Evolutionary conservation across 352 stramenopile genomes (phyloP).

Genomic region (Pythium scleroteichum): DNA sequence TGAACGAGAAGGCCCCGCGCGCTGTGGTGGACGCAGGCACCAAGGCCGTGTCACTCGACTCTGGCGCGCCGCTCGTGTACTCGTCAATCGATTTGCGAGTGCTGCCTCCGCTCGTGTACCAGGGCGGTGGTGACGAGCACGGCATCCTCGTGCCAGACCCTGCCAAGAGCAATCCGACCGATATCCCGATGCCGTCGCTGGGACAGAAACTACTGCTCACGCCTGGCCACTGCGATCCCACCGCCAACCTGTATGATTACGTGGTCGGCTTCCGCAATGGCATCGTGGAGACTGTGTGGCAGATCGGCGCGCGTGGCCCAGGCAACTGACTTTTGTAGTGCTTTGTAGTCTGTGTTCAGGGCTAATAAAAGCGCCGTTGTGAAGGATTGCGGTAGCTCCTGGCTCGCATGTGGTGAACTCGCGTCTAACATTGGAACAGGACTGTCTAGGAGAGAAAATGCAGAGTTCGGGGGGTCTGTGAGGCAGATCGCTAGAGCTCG

Average conservation of each 20-base stretch:
- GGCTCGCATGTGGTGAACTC: not conserved
- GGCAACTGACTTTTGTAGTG: conserved; percentile 44
- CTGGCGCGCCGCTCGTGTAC: conserved; percentile 54
- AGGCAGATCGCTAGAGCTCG: not conserved
- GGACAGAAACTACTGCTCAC: conserved; percentile 61
- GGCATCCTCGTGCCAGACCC: conserved; percentile 48
- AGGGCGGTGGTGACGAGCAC: conserved; percentile 66
- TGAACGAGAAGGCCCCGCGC: conserved; percentile 39
- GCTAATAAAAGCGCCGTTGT: conserved; percentile 10
- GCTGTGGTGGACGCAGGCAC: conserved; percentile 73
- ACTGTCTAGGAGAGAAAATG: too few relatives aligned
- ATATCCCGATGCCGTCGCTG: conserved; percentile 46
- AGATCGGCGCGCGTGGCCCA: conserved; percentile 52
- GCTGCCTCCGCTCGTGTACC: conserved; percentile 50
- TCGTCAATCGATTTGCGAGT: conserved; percentile 37
- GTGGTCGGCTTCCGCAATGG: conserved; percentile 57
- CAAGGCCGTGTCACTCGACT: conserved; percentile 73
- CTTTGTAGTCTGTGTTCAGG: not conserved
- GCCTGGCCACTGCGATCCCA: conserved; percentile 75
- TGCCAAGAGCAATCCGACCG: conserved; percentile 6
- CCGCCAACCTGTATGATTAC: conserved; percentile 77
- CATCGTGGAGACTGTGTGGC: conserved; percentile 56
- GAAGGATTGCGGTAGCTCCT: not conserved
- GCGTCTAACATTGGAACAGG: not conserved
- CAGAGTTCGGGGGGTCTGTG: too few relatives aligned